A percentile compares a stretch with the other conserved stretches of the same genome.
phyloP scores from a whole-genome alignment of 257 asterid genomes.

The Petunia axillaris region DNA sequence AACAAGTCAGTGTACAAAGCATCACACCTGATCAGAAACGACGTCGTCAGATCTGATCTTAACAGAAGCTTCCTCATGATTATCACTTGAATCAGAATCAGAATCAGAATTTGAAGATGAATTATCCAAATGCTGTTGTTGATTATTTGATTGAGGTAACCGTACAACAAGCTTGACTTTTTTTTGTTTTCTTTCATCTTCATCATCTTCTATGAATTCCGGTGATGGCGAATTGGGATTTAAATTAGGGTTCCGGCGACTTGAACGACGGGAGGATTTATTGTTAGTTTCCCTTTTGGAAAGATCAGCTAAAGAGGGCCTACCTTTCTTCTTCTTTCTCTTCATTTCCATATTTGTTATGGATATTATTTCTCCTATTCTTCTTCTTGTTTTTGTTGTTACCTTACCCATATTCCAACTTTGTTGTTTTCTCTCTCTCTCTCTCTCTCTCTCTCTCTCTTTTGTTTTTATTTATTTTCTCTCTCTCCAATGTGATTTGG shows the following conservation, averaged over 20 bases:
- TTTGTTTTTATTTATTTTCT: background rate
- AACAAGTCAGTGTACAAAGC: background rate
- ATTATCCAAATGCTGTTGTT: slow-evolving; percentile 35
- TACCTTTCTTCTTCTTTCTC: slow-evolving; percentile 87
- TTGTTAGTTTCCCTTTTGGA: slow-evolving; percentile 27
- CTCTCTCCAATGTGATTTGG: background rate
- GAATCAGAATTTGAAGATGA: slow-evolving; percentile 41
- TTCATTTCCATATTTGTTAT: slow-evolving; percentile 49
- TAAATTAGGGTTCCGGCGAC: slow-evolving; percentile 59
- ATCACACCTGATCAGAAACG: slow-evolving; percentile 54
- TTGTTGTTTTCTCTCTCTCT: slow-evolving; percentile 19
- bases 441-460: slow-evolving; percentile 10
- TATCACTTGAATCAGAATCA: slow-evolving; percentile 49
- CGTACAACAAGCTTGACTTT: slow-evolving; percentile 88
- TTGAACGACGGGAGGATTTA: slow-evolving; percentile 58
- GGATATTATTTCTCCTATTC: slow-evolving; percentile 32
- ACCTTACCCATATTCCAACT: slow-evolving; percentile 63
- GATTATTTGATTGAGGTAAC: slow-evolving; percentile 58
- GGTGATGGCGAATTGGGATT: slow-evolving; percentile 32
- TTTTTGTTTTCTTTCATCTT: slow-evolving; percentile 85
- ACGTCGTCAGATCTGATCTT: slow-evolving; percentile 76
- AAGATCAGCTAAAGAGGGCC: slow-evolving; percentile 57
- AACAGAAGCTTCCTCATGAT: slow-evolving; percentile 38
- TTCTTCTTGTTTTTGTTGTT: slow-evolving; percentile 42
- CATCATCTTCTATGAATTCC: slow-evolving; percentile 57